Evolutionary conservation across 108 stramenopile species (phyloP), one percentile per base, ranked within the genome.

Genomic region (Nitzschia inconspicua): DNA sequence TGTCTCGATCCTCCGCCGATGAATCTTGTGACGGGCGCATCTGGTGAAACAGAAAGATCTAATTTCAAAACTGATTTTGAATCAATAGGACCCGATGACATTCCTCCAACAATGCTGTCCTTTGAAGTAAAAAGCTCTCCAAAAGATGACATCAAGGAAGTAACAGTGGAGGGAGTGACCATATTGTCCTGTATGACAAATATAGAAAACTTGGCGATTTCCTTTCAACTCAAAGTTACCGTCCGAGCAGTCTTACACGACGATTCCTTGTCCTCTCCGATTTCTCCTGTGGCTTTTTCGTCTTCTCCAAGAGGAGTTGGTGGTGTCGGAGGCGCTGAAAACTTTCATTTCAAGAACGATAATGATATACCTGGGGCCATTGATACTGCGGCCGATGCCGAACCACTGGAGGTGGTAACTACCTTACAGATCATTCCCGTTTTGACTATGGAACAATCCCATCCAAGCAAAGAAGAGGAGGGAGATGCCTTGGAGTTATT

Each of bases 51-150:
- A 0, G 3, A 22, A 41, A 5, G 53, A 63, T n/a, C n/a, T n/a
- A n/a, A n/a, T n/a, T n/a, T n/a, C n/a, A n/a, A n/a, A n/a, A n/a
- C n/a, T n/a, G n/a, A n/a, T n/a, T n/a, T n/a, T 49, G 46, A 47
- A 24, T 19, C 36, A 28, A 35, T 19, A 40, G 11, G 16, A 34
- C n/a, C 14, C 27, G 19, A 20, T 28, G 39, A 11, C 40, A 36
- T 24, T 11, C 19, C 23, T 19, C 20, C 11, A 10, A 4, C 43
- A 44, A 46, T 3, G 26, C 11, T 11, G 37, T 11, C 61, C 18
- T 60, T 76, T 44, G 63, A 76, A 66, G 60, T 55, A 18, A 63
- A 58, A 23, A 61, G 70, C 48, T 27, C 36, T 44, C 26, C 65
- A 18, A 30, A 31, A 13, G 44, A 54, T 27, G 43, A 40, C 19